A percentile compares a stretch with the other conserved stretches of the same genome.
These are phyloP conservation scores for Botrytis medusae DNA, from an alignment of 2,329 filamentous ascomycete species.

Conservation along the genomic window DNA sequence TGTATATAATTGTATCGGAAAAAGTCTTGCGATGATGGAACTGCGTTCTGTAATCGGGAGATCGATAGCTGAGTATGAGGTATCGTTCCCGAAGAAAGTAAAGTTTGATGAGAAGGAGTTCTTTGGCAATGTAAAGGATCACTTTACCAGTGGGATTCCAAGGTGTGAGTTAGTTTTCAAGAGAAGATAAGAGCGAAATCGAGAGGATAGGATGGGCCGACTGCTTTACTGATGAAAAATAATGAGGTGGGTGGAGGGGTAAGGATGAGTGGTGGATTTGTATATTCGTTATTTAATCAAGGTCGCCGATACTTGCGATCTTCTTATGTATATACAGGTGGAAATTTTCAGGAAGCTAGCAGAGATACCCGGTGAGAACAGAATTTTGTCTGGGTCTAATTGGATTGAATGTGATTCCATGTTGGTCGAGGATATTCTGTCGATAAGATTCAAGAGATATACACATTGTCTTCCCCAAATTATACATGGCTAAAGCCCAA, in stretches of 20 bases:
- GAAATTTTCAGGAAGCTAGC: background rate
- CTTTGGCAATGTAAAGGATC: background rate
- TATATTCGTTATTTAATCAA: background rate
- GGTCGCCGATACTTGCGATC: background rate
- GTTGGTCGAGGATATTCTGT: background rate
- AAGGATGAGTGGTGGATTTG: background rate
- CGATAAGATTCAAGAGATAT: background rate
- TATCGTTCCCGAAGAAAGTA: background rate
- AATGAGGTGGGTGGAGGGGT: background rate
- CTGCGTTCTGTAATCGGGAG: constrained; percentile 35
- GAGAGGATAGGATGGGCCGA: background rate
- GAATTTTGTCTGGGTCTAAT: background rate
- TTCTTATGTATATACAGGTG: background rate
- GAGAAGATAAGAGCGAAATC: background rate
- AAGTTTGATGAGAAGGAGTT: background rate
- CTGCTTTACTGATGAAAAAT: background rate
- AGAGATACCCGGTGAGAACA: background rate
- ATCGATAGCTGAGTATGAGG: background rate
- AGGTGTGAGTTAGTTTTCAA: constrained; percentile 1
- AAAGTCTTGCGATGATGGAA: constrained; percentile 39
- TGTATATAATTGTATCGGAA: constrained; percentile 37
- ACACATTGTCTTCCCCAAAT: background rate
- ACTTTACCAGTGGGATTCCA: background rate
- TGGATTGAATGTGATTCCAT: background rate
- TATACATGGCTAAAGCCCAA: too few species aligned